A percentile compares a stretch with the other conserved stretches of the same genome.
phyloP scores from a whole-genome alignment of 768 basidiomycete species.

The Serpula lacrymans region DNA sequence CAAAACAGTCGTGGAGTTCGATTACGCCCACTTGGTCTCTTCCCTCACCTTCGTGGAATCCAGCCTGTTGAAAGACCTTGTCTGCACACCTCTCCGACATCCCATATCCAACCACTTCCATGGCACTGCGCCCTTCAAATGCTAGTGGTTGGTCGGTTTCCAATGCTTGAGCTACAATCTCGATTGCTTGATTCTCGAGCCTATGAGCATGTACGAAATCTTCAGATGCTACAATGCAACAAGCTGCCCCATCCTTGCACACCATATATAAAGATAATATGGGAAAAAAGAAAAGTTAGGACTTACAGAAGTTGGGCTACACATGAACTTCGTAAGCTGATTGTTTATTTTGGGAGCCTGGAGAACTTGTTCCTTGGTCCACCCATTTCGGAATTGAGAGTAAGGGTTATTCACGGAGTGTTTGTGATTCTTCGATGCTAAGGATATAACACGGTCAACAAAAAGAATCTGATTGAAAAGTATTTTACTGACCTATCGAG shows the following conservation, averaged over 20 bases:
- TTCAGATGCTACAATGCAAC: constrained; percentile 68
- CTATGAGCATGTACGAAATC: constrained; percentile 61
- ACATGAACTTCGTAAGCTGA: constrained; percentile 73
- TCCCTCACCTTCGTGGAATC: constrained; percentile 52
- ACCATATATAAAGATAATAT: neutral
- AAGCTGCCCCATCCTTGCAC: constrained; percentile 62
- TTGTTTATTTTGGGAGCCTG: constrained; percentile 60
- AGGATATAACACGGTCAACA: too few species aligned
- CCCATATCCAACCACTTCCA: constrained; percentile 69
- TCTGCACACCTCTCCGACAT: constrained; percentile 65
- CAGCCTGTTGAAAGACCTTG: constrained; percentile 60
- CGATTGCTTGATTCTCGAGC: constrained; percentile 79
- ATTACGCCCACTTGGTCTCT: constrained; percentile 69
- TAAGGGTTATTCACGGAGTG: constrained; percentile 77
- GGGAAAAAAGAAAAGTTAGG: neutral
- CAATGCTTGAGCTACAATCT: constrained; percentile 59
- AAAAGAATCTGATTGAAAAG: neutral
- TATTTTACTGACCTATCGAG: constrained; percentile 54
- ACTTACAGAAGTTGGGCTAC: constrained; percentile 68
- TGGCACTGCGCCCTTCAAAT: constrained; percentile 59
- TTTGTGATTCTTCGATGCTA: constrained; percentile 73
- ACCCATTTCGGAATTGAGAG: constrained; percentile 72
- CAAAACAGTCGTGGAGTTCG: constrained; percentile 78
- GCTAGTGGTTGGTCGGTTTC: constrained; percentile 57
- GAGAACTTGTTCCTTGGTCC: constrained; percentile 63